phyloP scores from a whole-genome alignment of 139 green algal species.

The Chlorella sp. region DNA sequence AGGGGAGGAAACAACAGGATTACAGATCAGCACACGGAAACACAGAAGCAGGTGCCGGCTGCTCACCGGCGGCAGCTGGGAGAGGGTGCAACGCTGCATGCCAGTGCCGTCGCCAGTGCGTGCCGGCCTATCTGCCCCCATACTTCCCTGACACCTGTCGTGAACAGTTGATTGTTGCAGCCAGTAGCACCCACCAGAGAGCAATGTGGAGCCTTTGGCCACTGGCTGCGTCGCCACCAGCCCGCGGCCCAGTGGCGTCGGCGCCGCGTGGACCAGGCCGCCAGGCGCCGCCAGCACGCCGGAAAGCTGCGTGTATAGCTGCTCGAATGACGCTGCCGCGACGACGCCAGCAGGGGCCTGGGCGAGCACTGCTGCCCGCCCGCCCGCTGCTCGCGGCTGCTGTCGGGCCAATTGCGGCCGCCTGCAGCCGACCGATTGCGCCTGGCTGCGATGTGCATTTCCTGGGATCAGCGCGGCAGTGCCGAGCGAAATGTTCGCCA shows the following conservation, averaged over 20 bases:
- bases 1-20: too few relatives aligned
- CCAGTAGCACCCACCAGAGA: slow-evolving; percentile 17
- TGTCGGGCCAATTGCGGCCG: too few relatives aligned
- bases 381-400: too few relatives aligned
- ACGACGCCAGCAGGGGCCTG: background rate
- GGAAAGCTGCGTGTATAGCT: background rate
- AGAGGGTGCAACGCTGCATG: background rate
- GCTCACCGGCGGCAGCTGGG: background rate
- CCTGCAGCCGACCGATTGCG: too few relatives aligned
- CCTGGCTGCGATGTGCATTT: too few relatives aligned
- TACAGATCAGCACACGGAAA: too few relatives aligned
- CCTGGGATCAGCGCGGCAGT: too few relatives aligned
- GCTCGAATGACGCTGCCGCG: background rate
- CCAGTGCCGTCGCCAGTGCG: too few relatives aligned
- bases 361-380: background rate
- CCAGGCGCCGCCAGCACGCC: background rate
- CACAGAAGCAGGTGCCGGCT: too few relatives aligned
- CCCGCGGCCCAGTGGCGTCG: slow-evolving; percentile 41
- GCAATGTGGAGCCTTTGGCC: background rate
- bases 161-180: background rate
- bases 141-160: too few relatives aligned
- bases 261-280: background rate
- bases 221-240: slow-evolving; percentile 29
- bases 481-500: too few relatives aligned
- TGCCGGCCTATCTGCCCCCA: too few relatives aligned